Evolutionary conservation across 108 stramenopile species (phyloP), one percentile per base, ranked within the genome.

Genomic region (Mayamaea pseudoterrestris): DNA sequence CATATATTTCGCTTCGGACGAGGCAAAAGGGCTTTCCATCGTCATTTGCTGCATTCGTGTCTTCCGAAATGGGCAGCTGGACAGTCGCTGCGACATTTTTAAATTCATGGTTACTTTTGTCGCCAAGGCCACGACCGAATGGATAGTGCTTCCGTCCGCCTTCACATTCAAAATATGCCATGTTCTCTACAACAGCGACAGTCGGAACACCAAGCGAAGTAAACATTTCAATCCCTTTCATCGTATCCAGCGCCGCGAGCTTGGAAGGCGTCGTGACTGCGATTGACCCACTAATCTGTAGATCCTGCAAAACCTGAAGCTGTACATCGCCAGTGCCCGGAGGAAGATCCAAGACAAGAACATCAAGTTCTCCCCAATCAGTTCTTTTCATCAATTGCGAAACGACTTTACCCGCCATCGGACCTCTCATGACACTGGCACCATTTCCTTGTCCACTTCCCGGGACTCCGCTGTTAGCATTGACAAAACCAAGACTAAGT

Each of bases 301-400:
- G 43, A 11, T 93, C 79, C 73, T 98, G 97, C 24, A 91, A 92
- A 11, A 98, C 76, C 36, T 91, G 93, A 34, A 99, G 67, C 57
- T 96, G 94, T 0, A 99, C 93, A 65, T 99, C 99, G 0, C 99
- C 99, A 3, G 97, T 98, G 2, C 99, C 99, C 3, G 92, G 99
- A 5, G 99, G 99, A 65, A 99, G 55, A 60, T 99, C 99, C 12
- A 99, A 60, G 3, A 99, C 61, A 9, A 99, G 69, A 3, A 95
- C 83, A 65, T 99, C 99, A 30, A 99, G 64, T 27, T 93, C 76
- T 17, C 99, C 97, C 99, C 99, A 99, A 53, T 96, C 95, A 9
- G 99, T 99, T 20, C 85, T 82, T 44, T 87, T 77, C 18, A 96
- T 47, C 46, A 99, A 73, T 60, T 98, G 96, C 11, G 78, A 63